Evolutionary conservation across 352 stramenopile species (phyloP), one percentile per base, ranked within the genome.

Genomic region (Peronospora belbahrii): DNA sequence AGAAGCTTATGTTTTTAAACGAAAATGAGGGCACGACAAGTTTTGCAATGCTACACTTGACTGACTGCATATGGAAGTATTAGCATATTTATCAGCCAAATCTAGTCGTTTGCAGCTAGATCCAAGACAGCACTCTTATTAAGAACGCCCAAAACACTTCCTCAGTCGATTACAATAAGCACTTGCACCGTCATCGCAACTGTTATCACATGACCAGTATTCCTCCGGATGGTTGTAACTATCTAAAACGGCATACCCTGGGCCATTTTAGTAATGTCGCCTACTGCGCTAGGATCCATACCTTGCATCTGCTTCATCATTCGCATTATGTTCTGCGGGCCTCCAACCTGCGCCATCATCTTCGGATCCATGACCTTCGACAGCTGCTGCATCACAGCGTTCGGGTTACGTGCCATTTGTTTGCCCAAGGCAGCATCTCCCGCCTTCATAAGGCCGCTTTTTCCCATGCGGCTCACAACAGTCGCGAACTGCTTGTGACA

Each of bases 391-490:
- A 98, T 97, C 33, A 98, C 85, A 2, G 87, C 76, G 40, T 97
- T 91, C 31, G 95, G 95, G 68, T 99, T 98, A 37, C 95, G 89
- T 40, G 86, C 62, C 87, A 99, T 97, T 53, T 98, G 86, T 61
- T 97, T 92, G 56, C 87, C 85, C 5, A 95, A 64, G 11, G 80
- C 75, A 2, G 86, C 84, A 22, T 95, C 87, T 5, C 81, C 83
- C 17, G 76, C 77, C 67, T 92, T 94, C 80, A 94, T 88, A 45
- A 98, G 71, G 0, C 90, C 90, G 40, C 78, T 96, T 70, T 99
- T 99, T 37, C 95, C 95, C 88, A 99, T 98, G 61, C 97, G 96
- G 28, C 65, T 84, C 13, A 98, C 90, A 46, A 99, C 86, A 23
- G 77, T 77, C 43, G 94, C 79, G 57, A 97, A 97, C 62, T 97